Evolutionary conservation across 1,139 yeast genomes (phyloP), one percentile per base, ranked within the genome.

Genomic region (Saccharomycopsis hybrid): DNA sequence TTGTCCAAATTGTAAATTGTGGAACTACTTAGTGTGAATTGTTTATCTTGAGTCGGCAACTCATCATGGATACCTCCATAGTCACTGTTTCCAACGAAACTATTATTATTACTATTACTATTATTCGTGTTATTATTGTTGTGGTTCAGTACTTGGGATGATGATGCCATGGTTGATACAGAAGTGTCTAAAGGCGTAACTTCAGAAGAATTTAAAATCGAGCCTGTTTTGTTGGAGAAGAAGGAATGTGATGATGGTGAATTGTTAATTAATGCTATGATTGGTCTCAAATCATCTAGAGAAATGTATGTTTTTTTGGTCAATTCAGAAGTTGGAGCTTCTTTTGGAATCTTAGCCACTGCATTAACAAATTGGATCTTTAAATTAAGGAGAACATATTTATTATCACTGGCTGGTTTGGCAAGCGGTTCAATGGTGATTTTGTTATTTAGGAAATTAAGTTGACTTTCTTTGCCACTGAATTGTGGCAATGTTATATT

Each of bases 361-460:
- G 84, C 65, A 57, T 83, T 83, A 50, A 69, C 70, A 59, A 84
- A 80, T 54, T 77, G 80, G 29, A 85, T 71, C 56, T 78, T 82
- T 56, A 81, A 74, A 60, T 83, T 73, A 46, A 84, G 76, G 13
- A 50, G 29, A 27, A 82, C 78, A 60, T 85, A 84, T 58, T 78
- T 76, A 43, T 65, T 62, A 27, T 57, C 51, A 9, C 11, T 43
- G 24, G 48, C 11, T 29, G 47, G 18, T 25, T 28, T 28, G 32
- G 37, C 27, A 25, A 33, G 43, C 35, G 29, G 30, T 38, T 43
- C 35, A 11, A 28, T 28, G 8, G 25, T 30, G 40, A 43, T 41
- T 27, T 43, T 35, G 28, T 36, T 43, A 27, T 25, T 32, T n/a
- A n/a, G n/a, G n/a, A n/a, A n/a, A n/a, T n/a, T n/a, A n/a, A n/a